Percentiles rank a stretch among this genome's conserved stretches.
Evolutionary conservation across 768 basidiomycete species (phyloP).

Genomic region (Leucocoprinus sp.): DNA sequence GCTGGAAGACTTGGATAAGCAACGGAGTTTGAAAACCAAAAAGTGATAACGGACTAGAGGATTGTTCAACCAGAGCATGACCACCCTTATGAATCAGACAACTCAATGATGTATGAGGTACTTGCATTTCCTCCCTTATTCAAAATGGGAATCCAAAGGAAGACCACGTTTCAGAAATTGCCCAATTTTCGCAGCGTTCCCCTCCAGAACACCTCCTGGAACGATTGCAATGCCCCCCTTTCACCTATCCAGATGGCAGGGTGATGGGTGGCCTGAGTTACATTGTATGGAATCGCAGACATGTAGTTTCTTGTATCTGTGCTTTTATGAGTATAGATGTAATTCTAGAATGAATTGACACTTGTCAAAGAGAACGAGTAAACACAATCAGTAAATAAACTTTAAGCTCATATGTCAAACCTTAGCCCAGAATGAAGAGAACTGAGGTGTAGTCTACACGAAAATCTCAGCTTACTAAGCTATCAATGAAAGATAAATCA

Average conservation of each 20-base stretch:
- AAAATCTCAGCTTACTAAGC: too few relatives aligned
- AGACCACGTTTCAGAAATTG: background rate
- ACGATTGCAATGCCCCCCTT: slow-evolving; percentile 52
- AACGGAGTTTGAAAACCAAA: background rate
- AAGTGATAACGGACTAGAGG: slow-evolving; percentile 55
- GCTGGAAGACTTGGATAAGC: slow-evolving; percentile 32
- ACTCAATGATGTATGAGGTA: slow-evolving; percentile 42
- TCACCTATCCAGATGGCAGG: slow-evolving; percentile 90
- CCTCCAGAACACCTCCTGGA: slow-evolving; percentile 35
- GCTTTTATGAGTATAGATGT: too few relatives aligned
- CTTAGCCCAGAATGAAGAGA: too few relatives aligned
- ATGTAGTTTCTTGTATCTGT: slow-evolving; percentile 67
- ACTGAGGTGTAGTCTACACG: too few relatives aligned
- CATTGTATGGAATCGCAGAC: slow-evolving; percentile 60
- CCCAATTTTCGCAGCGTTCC: background rate
- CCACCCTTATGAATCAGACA: slow-evolving; percentile 47
- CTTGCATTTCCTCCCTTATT: slow-evolving; percentile 47
- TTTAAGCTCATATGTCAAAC: too few relatives aligned
- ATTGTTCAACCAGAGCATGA: slow-evolving; percentile 46
- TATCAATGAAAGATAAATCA: too few relatives aligned
- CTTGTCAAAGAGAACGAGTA: too few relatives aligned
- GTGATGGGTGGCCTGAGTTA: slow-evolving; percentile 59
- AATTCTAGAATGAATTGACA: too few relatives aligned
- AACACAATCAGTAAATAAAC: too few relatives aligned
- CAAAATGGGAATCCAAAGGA: slow-evolving; percentile 38